Conservation (phyloP, 2,329 filamentous ascomycete species). For the Apiospora koreana region DNA sequence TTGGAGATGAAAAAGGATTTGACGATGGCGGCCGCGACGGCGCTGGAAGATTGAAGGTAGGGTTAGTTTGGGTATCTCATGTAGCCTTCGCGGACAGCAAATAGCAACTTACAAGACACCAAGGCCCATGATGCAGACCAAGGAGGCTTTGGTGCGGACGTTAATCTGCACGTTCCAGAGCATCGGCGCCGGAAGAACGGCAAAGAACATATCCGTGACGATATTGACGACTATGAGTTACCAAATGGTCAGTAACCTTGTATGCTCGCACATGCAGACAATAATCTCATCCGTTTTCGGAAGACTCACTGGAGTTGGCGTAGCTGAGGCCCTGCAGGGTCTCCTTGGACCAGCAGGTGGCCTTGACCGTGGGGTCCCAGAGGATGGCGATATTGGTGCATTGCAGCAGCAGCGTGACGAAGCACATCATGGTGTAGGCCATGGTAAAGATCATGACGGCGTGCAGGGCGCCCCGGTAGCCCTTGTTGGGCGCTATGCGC, state of each 20-base stretch:
- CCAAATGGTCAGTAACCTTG: no score
- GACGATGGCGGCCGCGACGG: conserved; percentile 42
- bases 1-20: conserved; percentile 40
- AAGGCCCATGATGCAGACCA: conserved; percentile 42
- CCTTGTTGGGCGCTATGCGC: conserved; percentile 39
- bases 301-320: conserved; percentile 33
- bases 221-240: conserved; percentile 31
- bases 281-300: no score
- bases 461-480: conserved; percentile 37
- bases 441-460: conserved; percentile 39
- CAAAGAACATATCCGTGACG: conserved; percentile 40
- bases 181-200: conserved; percentile 40
- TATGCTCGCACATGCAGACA: no score
- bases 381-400: conserved; percentile 46
- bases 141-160: conserved; percentile 38
- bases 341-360: conserved; percentile 41
- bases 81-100: no score
- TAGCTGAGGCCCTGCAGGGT: conserved; percentile 45
- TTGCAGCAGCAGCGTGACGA: conserved; percentile 49
- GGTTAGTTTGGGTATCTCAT: no score
- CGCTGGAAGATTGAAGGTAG: conserved; percentile 19
- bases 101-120: conserved; percentile 39
- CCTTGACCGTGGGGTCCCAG: conserved; percentile 43
- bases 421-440: conserved; percentile 33
- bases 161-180: conserved; percentile 43